Evolutionary conservation across 2,329 filamentous ascomycete genomes (phyloP).

Genomic region (Chaetoscypha palmicola): DNA sequence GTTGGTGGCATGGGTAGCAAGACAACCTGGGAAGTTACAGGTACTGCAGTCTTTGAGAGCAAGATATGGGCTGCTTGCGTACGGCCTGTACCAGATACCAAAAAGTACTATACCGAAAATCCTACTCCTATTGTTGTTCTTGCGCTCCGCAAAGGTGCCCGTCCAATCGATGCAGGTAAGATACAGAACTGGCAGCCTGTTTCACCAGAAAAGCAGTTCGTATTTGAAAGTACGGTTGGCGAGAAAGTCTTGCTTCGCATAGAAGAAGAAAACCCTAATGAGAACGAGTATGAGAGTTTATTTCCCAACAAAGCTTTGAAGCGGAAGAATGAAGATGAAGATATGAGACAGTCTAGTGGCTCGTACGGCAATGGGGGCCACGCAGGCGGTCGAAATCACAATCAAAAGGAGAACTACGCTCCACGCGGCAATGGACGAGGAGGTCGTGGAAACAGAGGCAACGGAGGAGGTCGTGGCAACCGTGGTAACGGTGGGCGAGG

Average conservation of each 20-base stretch:
- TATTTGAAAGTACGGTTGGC: conserved; percentile 76
- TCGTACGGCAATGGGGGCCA: conserved; percentile 34
- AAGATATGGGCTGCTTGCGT: conserved; percentile 83
- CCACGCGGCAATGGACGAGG: conserved; percentile 31
- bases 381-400: conserved; percentile 27
- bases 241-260: conserved; percentile 81
- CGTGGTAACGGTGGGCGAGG: conserved; percentile 35
- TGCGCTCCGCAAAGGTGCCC: conserved; percentile 66
- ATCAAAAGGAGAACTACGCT: conserved; percentile 27
- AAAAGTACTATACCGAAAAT: conserved; percentile 72
- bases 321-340: conserved; percentile 52
- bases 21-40: conserved; percentile 77
- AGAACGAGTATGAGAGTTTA: conserved; percentile 57
- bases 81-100: conserved; percentile 60
- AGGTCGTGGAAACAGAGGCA: conserved; percentile 33
- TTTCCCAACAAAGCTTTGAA: conserved; percentile 55
- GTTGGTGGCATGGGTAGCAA: conserved; percentile 82
- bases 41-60: conserved; percentile 67
- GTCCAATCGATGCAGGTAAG: conserved; percentile 70
- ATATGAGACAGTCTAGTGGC: conserved; percentile 24
- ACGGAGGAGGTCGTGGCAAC: conserved; percentile 21
- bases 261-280: conserved; percentile 59
- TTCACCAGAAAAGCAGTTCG: conserved; percentile 59
- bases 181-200: conserved; percentile 82
- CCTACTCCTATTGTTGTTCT: conserved; percentile 73